Base-by-base conservation (phyloP, 257 asterid genomes). In the Orobanche coerulescens region DNA sequence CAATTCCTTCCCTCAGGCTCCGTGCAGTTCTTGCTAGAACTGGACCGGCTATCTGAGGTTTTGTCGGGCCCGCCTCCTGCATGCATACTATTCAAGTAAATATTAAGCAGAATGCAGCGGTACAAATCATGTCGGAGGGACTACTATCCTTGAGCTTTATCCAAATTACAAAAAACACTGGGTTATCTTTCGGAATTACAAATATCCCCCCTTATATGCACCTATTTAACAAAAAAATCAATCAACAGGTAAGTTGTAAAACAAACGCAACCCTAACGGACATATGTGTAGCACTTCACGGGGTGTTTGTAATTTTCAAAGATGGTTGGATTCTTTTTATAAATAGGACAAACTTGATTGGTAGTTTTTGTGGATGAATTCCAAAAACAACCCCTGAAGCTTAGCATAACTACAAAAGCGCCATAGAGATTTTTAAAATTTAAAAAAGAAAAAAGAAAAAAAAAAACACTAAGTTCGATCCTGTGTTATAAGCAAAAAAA, bases 21-120 rank as follows among this genome's bases (percentile, higher is more conserved):
- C 89, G 84, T 30, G 83, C 89, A 15, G 67, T 74, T 78, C 82
- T 83, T 76, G 96, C 96, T 65, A 85, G 65, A 64, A 58, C 77
- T 13, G 87, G 90, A 36, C 63, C 82, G 25, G 66, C 30, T 61
- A 42, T 75, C 73, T 64, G 76, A 59, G 68, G 47, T 72, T 51
- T 72, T 53, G 20, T 70, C 62, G 80, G 94, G 73, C 71, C 56
- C 68, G 37, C 76, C 71, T 15, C 86, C 96, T 80, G 96, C 82
- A 76, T 39, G 25, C 70, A 58, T 74, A 62, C 97, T 90, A 90
- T 78, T 72, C 69, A 80, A 85, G 91, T 78, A 76, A 80, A 87
- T 81, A 80, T 77, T 73, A 81, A 73, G 79, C 43, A 70, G 74
- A 76, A 69, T 68, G 76, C 80, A 70, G 67, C 58, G 66, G 69